Evolutionary conservation across 139 green algal species (phyloP).

Genomic region (Klebsormidium nitens): DNA sequence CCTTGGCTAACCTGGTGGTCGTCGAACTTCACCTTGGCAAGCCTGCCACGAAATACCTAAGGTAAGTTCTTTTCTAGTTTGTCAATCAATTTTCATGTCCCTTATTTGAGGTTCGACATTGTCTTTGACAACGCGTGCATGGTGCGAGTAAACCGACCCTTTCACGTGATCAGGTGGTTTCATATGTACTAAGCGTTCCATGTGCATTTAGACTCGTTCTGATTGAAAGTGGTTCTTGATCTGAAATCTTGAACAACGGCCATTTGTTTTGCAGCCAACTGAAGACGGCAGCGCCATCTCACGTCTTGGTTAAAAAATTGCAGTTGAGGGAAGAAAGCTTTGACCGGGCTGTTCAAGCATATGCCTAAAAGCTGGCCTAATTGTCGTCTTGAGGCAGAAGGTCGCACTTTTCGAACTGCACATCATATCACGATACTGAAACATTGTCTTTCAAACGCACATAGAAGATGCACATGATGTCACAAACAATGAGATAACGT

Average conservation of each 20-base stretch:
- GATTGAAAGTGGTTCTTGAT: neutral
- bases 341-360: conserved; percentile 42
- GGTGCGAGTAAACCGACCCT: neutral
- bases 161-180: neutral
- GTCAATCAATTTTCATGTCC: neutral
- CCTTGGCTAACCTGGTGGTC: conserved; percentile 82
- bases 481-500: too few species aligned
- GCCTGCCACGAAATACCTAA: conserved; percentile 51
- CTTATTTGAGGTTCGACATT: neutral
- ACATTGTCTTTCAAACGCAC: too few species aligned
- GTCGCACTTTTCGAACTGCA: too few species aligned
- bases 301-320: conserved; percentile 54
- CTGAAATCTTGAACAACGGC: neutral
- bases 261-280: conserved; percentile 49
- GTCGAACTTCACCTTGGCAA: conserved; percentile 81
- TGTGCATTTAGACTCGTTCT: neutral
- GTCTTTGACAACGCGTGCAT: neutral
- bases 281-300: conserved; percentile 57
- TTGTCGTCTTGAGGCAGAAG: too few species aligned
- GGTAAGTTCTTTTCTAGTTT: conserved; percentile 38
- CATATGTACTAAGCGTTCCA: neutral
- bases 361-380: too few species aligned
- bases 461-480: too few species aligned
- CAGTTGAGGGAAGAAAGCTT: conserved; percentile 64
- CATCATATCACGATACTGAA: too few species aligned